phyloP scores from a whole-genome alignment of 306 rosid species.

The Dicorynia guianensis region DNA sequence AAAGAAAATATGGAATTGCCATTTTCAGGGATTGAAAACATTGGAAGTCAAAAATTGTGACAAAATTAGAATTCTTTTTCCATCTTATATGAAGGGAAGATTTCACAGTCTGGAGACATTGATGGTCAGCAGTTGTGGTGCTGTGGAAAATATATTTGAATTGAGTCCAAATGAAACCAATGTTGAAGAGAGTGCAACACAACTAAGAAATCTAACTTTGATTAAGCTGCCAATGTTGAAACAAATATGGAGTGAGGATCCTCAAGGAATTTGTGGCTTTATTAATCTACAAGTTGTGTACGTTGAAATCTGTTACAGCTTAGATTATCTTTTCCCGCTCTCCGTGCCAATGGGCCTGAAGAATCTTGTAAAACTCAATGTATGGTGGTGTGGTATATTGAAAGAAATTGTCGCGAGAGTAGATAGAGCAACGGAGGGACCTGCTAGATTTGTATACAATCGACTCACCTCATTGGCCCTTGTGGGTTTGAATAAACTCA shows the following conservation, averaged over 20 bases:
- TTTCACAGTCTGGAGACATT: not conserved
- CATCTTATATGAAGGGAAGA: not conserved
- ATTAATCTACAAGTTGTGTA: not conserved
- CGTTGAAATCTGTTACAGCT: not conserved
- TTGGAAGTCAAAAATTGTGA: conserved; percentile 5
- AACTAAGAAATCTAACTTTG: conserved; percentile 22
- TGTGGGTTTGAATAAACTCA: too few relatives aligned
- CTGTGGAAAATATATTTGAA: conserved; percentile 7
- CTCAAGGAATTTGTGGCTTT: not conserved
- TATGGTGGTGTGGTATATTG: not conserved
- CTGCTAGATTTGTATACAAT: too few relatives aligned
- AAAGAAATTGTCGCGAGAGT: conserved; percentile 29
- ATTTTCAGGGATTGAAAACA: not conserved
- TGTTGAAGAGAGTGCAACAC: not conserved
- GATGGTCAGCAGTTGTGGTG: not conserved
- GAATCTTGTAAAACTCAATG: not conserved
- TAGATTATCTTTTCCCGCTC: conserved; percentile 12
- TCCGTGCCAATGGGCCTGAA: conserved; percentile 9
- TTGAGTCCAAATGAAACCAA: too few relatives aligned
- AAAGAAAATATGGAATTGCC: not conserved
- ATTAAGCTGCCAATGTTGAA: conserved; percentile 27
- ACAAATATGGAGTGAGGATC: conserved; percentile 39
- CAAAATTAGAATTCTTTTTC: not conserved
- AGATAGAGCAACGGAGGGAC: not conserved
- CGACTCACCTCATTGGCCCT: too few relatives aligned